These are phyloP conservation scores for Penicillium sp. DNA, from an alignment of 2,329 filamentous ascomycete genomes.

Conservation along the genomic window DNA sequence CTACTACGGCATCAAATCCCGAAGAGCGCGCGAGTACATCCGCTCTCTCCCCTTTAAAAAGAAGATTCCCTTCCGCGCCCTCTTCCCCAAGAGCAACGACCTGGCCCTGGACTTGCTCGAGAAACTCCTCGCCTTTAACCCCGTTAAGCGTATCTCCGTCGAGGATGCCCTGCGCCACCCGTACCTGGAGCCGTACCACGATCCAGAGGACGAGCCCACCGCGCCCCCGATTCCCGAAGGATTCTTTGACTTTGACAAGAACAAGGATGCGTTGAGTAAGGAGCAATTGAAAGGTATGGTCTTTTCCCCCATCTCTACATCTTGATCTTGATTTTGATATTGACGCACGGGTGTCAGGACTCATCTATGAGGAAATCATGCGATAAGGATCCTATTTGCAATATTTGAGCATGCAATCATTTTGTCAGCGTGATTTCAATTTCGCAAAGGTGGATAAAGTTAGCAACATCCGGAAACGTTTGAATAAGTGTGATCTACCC, in stretches of 20 bases:
- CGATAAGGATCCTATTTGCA: conserved; percentile 44
- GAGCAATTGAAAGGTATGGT: conserved; percentile 85
- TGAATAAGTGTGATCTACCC: not conserved
- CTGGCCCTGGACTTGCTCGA: conserved; percentile 89
- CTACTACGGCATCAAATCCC: conserved; percentile 99
- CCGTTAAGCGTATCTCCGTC: conserved; percentile 96
- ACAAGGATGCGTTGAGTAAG: conserved; percentile 98
- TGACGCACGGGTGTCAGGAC: conserved; percentile 44
- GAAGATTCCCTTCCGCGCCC: conserved; percentile 95
- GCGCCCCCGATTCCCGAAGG: conserved; percentile 95
- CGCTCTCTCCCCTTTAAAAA: conserved; percentile 98
- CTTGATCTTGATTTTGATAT: not conserved
- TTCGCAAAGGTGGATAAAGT: conserved; percentile 1
- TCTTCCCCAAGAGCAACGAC: conserved; percentile 99
- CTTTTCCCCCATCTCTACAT: not conserved
- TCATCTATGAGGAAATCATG: conserved; percentile 98
- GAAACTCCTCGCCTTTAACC: conserved; percentile 96
- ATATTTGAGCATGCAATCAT: conserved; percentile 15
- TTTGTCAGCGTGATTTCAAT: not conserved
- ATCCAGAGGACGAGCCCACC: conserved; percentile 96
- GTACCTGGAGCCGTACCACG: conserved; percentile 97
- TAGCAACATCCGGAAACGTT: not conserved
- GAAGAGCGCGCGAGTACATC: conserved; percentile 95
- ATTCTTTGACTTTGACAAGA: conserved; percentile 99
- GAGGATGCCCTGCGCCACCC: conserved; percentile 97